Percentiles rank a stretch among this genome's conserved stretches.
Evolutionary conservation across 2,329 filamentous ascomycete genomes (phyloP).

Genomic region (Cyphellophora europaea): DNA sequence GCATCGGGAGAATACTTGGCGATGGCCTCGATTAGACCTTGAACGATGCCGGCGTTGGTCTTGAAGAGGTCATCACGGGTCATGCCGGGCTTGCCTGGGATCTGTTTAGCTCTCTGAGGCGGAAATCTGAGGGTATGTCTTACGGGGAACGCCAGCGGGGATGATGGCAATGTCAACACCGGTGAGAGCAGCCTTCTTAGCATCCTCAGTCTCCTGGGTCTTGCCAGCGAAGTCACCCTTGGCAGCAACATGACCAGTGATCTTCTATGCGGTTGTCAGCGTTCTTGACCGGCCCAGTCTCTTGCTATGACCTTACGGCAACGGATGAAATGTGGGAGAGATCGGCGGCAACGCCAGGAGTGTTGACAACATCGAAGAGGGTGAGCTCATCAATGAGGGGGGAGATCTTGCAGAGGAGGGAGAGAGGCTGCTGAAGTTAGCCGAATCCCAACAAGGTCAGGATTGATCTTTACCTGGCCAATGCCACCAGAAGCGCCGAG

Average conservation of each 20-base stretch:
- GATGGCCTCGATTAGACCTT: conserved; percentile 79
- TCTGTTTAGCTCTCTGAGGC: too few relatives aligned
- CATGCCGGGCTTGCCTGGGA: conserved; percentile 97
- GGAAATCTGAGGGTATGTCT: too few relatives aligned
- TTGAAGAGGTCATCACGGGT: conserved; percentile 99
- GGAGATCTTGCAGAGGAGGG: conserved; percentile 86
- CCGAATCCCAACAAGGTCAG: too few relatives aligned
- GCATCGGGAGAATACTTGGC: conserved; percentile 87
- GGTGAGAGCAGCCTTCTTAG: conserved; percentile 79
- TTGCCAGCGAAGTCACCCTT: conserved; percentile 20
- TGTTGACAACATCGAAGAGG: conserved; percentile 99
- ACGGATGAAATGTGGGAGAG: conserved; percentile 93
- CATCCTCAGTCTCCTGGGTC: conserved; percentile 52
- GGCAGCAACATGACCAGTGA: conserved; percentile 78
- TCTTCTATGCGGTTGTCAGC: conserved; percentile 52
- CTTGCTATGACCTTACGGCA: conserved; percentile 53
- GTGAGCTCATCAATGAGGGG: conserved; percentile 84
- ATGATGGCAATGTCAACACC: conserved; percentile 95
- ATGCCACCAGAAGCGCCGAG: conserved; percentile 97
- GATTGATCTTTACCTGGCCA: conserved; percentile 78
- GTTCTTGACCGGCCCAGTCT: too few relatives aligned
- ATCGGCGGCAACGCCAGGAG: conserved; percentile 88
- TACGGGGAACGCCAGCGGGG: conserved; percentile 94
- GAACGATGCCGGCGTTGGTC: conserved; percentile 97
- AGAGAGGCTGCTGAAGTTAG: conserved; percentile 61